Evolutionary conservation across 169 alveolate species (phyloP).

Genomic region (Plasmodium vivax): DNA sequence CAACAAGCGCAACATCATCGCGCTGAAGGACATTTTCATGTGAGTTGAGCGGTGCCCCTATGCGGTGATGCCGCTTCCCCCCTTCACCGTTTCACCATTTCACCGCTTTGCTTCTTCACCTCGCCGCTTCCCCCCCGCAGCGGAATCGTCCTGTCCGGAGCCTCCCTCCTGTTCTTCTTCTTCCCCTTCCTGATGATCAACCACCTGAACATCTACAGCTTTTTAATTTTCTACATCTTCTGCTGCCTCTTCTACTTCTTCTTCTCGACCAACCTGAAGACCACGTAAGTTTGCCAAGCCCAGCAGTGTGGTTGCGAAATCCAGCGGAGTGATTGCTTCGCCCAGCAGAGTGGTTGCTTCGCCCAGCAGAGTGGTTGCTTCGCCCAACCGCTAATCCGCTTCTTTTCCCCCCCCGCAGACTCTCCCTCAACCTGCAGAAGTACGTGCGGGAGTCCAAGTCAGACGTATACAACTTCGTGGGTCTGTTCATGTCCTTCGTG

Average conservation of each 20-base stretch:
- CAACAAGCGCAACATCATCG: constrained; percentile 26
- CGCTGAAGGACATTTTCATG: constrained; percentile 50
- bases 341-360: not conserved
- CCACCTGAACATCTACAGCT: constrained; percentile 39
- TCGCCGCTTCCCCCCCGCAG: not conserved
- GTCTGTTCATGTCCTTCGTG: constrained; percentile 53
- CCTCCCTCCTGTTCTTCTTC: constrained; percentile 13
- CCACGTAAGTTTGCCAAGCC: constrained; percentile 23
- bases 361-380: no score
- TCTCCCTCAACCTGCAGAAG: constrained; percentile 26
- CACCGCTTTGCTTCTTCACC: not conserved
- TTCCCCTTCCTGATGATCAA: constrained; percentile 56
- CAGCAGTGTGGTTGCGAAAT: no score
- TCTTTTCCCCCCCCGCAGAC: not conserved
- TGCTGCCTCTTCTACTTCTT: constrained; percentile 44
- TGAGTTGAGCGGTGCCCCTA: not conserved
- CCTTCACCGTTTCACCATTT: not conserved
- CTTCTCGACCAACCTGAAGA: constrained; percentile 42
- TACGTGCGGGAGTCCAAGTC: constrained; percentile 11
- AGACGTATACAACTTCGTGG: constrained; percentile 40
- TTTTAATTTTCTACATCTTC: constrained; percentile 40
- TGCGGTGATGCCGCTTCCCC: not conserved
- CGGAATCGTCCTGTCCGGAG: constrained; percentile 53
- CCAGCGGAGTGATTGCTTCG: not conserved
- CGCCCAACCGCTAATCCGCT: not conserved